Conservation (phyloP, 768 basidiomycete genomes). For the Phaffia tasmanica region DNA sequence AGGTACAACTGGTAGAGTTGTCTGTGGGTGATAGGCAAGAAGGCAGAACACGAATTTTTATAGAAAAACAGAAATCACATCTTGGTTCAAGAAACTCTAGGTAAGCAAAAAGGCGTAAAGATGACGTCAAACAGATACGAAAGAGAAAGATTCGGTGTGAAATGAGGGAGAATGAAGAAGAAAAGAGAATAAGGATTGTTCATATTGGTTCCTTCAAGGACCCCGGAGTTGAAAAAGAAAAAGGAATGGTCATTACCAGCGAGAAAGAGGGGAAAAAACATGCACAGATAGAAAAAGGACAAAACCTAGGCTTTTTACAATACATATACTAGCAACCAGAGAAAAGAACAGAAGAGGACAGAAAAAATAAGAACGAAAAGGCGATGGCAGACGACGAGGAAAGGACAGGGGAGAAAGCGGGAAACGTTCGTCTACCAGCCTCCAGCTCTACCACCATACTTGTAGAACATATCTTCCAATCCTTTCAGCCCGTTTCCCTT, state of each 20-base stretch:
- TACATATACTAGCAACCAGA: no score
- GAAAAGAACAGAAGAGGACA: no score
- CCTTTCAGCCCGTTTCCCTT: slow-evolving; percentile 4
- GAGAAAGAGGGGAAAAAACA: not conserved
- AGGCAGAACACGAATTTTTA: no score
- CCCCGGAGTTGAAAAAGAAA: not conserved
- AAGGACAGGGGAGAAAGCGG: no score
- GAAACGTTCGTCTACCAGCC: slow-evolving; percentile 25
- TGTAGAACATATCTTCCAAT: slow-evolving; percentile 27
- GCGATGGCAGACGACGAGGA: no score
- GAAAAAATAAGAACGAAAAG: no score
- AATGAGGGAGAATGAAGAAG: not conserved
- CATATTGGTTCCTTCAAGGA: not conserved
- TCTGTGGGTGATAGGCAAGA: no score
- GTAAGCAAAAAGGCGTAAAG: not conserved
- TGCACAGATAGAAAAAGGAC: not conserved
- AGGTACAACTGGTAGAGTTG: no score
- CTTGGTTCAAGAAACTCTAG: not conserved
- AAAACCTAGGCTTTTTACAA: not conserved
- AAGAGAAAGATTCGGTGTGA: no score
- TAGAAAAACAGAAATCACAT: not conserved
- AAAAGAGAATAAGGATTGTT: not conserved
- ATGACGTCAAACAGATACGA: not conserved
- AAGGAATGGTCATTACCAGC: not conserved
- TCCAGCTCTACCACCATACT: slow-evolving; percentile 22